Conservation (phyloP, 2,329 filamentous ascomycete species). For the Ceratocystiopsis minuta region DNA sequence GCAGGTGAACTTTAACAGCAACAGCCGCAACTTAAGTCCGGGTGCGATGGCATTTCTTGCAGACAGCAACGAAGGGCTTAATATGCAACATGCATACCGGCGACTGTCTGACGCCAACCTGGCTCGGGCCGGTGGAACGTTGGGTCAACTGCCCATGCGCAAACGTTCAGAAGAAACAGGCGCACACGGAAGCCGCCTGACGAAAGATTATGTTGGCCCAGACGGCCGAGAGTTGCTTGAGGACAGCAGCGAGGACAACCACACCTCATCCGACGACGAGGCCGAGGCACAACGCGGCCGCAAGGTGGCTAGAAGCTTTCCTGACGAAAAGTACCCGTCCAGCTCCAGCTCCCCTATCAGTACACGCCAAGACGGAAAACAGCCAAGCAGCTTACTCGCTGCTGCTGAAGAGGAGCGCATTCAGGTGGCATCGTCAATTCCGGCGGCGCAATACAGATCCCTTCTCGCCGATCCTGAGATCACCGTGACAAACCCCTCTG, state of each 20-base stretch:
- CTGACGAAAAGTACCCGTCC: slow-evolving; percentile 19
- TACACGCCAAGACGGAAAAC: slow-evolving; percentile 17
- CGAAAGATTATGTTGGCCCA: slow-evolving; percentile 48
- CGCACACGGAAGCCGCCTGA: slow-evolving; percentile 32
- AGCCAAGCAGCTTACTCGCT: slow-evolving; percentile 45
- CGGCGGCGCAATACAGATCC: slow-evolving; percentile 30
- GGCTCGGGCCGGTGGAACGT: slow-evolving; percentile 40
- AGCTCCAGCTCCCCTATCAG: slow-evolving; percentile 15
- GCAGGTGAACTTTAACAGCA: slow-evolving; percentile 14
- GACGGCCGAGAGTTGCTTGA: slow-evolving; percentile 48
- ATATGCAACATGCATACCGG: slow-evolving; percentile 52
- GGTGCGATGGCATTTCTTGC: slow-evolving; percentile 28
- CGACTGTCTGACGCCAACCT: slow-evolving; percentile 56
- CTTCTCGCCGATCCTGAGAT: slow-evolving; percentile 51
- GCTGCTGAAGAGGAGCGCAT: slow-evolving; percentile 59
- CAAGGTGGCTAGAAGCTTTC: slow-evolving; percentile 31
- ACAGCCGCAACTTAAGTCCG: slow-evolving; percentile 20
- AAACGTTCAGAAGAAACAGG: slow-evolving; percentile 22
- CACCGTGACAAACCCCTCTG: slow-evolving; percentile 43
- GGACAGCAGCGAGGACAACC: slow-evolving; percentile 49
- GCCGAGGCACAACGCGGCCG: slow-evolving; percentile 33
- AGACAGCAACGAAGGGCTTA: slow-evolving; percentile 34
- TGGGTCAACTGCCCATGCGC: slow-evolving; percentile 42
- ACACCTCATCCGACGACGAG: slow-evolving; percentile 41
- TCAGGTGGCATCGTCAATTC: slow-evolving; percentile 31